phyloP scores from a whole-genome alignment of 2,329 filamentous ascomycete species.

The Albophoma yamanashiensis region DNA sequence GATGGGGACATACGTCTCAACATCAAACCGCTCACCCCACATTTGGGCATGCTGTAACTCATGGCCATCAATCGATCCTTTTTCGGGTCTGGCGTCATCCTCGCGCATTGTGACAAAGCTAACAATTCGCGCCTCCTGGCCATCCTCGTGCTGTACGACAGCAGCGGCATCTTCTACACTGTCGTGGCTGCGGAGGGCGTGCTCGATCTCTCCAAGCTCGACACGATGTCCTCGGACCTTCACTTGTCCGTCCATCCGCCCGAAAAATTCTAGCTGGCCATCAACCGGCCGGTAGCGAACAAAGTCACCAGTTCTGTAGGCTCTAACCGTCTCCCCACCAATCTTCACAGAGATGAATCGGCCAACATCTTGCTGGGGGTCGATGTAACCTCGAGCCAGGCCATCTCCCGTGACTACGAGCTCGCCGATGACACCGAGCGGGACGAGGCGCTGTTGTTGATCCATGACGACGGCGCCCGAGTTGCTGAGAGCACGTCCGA shows the following conservation, averaged over 20 bases:
- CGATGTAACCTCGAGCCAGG: constrained; percentile 9
- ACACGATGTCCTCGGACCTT: constrained; percentile 20
- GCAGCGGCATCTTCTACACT: constrained; percentile 9
- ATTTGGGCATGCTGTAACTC: no score
- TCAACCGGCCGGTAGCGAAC: constrained; percentile 9
- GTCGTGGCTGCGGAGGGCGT: constrained; percentile 5
- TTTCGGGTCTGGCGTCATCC: neutral
- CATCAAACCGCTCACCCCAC: neutral
- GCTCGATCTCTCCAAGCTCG: constrained; percentile 17
- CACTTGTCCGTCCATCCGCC: constrained; percentile 15
- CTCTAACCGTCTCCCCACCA: neutral
- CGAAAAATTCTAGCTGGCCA: constrained; percentile 15
- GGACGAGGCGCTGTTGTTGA: constrained; percentile 9
- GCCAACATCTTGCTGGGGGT: neutral
- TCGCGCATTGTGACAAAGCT: constrained; percentile 6
- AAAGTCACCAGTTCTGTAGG: constrained; percentile 16
- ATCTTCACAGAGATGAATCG: neutral
- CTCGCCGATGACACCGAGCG: constrained; percentile 15
- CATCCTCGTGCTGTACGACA: constrained; percentile 3
- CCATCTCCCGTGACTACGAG: constrained; percentile 16
- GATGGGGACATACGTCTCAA: neutral
- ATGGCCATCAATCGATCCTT: no score
- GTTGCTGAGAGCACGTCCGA: neutral
- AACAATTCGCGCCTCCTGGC: constrained; percentile 3
- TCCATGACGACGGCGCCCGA: constrained; percentile 10